A percentile compares a stretch with the other conserved stretches of the same genome.
Evolutionary conservation across 1,139 yeast species (phyloP).

Genomic region (Waltiozyma sp.): DNA sequence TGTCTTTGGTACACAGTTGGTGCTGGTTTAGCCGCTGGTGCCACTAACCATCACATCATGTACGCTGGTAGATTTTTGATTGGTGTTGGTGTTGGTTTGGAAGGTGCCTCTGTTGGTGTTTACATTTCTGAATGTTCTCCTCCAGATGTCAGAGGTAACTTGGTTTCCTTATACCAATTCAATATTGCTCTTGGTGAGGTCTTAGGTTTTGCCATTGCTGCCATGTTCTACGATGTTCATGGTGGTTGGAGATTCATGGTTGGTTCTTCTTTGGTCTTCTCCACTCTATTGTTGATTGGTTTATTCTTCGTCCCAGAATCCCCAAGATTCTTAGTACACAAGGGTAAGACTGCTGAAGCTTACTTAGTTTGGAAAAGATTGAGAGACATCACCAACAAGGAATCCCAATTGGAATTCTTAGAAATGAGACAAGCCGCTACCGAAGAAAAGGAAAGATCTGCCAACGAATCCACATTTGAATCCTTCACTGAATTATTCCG

Average conservation of each 20-base stretch:
- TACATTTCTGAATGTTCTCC: conserved; percentile 53
- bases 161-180: conserved; percentile 47
- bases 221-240: conserved; percentile 39
- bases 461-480: conserved; percentile 22
- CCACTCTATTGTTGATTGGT: conserved; percentile 37
- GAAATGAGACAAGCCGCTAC: conserved; percentile 31
- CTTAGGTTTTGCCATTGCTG: conserved; percentile 45
- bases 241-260: conserved; percentile 54
- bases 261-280: conserved; percentile 47
- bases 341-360: conserved; percentile 38
- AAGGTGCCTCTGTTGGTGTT: conserved; percentile 50
- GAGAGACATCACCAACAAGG: conserved; percentile 31
- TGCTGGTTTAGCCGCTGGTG: conserved; percentile 42
- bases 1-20: conserved; percentile 48
- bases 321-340: conserved; percentile 42
- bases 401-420: conserved; percentile 38
- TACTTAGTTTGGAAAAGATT: conserved; percentile 45
- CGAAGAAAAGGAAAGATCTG: conserved; percentile 23
- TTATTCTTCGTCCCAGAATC: conserved; percentile 38
- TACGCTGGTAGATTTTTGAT: conserved; percentile 46
- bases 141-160: conserved; percentile 43
- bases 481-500: conserved; percentile 38
- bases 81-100: conserved; percentile 51
- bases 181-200: conserved; percentile 51
- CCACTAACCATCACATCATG: conserved; percentile 31